Evolutionary conservation across 1,284 basidiomycete genomes (phyloP).

Genomic region (Pseudomicrostroma phylloplanum): DNA sequence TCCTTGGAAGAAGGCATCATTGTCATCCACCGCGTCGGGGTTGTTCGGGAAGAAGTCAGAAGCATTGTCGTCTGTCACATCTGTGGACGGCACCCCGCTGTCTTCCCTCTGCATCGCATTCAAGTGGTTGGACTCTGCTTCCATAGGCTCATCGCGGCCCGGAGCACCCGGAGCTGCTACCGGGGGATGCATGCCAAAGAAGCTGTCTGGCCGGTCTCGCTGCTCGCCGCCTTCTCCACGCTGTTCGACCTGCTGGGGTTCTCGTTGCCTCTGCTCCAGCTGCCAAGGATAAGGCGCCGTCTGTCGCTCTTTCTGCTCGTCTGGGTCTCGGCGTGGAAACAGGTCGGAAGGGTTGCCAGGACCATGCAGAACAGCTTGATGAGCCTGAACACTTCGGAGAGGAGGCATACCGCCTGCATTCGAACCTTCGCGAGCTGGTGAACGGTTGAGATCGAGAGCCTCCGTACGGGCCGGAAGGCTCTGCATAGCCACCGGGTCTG

Average conservation of each 20-base stretch:
- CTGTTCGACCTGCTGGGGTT: neutral
- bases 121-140: too few relatives aligned
- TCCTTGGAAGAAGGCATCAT: conserved; percentile 18
- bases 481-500: too few relatives aligned
- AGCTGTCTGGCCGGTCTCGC: conserved; percentile 25
- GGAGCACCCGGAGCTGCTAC: conserved; percentile 24
- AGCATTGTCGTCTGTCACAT: conserved; percentile 16
- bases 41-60: conserved; percentile 7
- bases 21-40: neutral
- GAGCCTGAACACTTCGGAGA: conserved; percentile 1
- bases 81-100: conserved; percentile 18
- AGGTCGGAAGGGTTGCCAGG: too few relatives aligned
- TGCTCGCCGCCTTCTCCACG: too few relatives aligned
- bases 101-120: conserved; percentile 19
- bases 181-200: conserved; percentile 38
- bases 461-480: too few relatives aligned
- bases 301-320: conserved; percentile 7
- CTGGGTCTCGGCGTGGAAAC: neutral
- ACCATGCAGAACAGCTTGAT: neutral
- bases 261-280: neutral
- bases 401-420: neutral
- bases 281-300: conserved; percentile 5
- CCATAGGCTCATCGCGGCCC: conserved; percentile 21
- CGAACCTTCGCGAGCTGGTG: too few relatives aligned
- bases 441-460: too few relatives aligned